Percentiles rank a stretch among this genome's conserved stretches.
These are phyloP conservation scores for Immersiella caudata DNA, from an alignment of 495 filamentous ascomycete genomes.

Conservation along the genomic window DNA sequence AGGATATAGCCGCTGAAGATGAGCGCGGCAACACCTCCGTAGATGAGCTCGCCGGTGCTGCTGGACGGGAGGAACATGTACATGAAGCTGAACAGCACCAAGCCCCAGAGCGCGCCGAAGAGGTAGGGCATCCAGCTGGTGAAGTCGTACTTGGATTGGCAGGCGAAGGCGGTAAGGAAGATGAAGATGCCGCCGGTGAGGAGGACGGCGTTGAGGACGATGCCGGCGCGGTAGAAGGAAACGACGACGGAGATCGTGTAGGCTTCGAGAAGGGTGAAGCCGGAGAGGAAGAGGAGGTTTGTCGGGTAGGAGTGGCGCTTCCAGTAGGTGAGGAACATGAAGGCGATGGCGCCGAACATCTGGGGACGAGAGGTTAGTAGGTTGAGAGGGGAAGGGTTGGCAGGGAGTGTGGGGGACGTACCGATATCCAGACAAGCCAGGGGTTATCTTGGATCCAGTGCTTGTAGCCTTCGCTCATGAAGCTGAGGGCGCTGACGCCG, in stretches of 20 bases:
- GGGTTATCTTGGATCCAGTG: constrained; percentile 82
- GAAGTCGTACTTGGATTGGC: constrained; percentile 98
- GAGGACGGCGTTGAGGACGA: constrained; percentile 88
- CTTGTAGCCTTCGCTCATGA: constrained; percentile 80
- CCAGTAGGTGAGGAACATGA: constrained; percentile 92
- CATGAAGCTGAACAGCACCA: constrained; percentile 92
- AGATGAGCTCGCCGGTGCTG: constrained; percentile 78
- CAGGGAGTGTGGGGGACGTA: constrained; percentile 36
- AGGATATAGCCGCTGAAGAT: constrained; percentile 94
- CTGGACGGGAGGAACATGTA: constrained; percentile 78
- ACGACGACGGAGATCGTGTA: constrained; percentile 92
- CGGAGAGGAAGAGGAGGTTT: constrained; percentile 89
- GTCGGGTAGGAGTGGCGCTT: constrained; percentile 96
- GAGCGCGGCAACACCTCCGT: constrained; percentile 76
- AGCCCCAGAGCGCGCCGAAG: constrained; percentile 84
- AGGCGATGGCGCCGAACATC: constrained; percentile 75
- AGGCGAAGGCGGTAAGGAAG: constrained; percentile 89
- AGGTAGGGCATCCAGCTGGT: constrained; percentile 95
- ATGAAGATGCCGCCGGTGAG: constrained; percentile 93
- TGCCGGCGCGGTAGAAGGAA: constrained; percentile 76
- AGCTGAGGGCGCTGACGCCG: constrained; percentile 77
- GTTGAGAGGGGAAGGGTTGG: neutral
- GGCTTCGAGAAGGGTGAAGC: constrained; percentile 89
- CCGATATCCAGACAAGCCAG: constrained; percentile 81
- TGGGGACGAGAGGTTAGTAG: constrained; percentile 27